Evolutionary conservation across 768 basidiomycete genomes (phyloP).

Genomic region (Pleurotus ostreatus): DNA sequence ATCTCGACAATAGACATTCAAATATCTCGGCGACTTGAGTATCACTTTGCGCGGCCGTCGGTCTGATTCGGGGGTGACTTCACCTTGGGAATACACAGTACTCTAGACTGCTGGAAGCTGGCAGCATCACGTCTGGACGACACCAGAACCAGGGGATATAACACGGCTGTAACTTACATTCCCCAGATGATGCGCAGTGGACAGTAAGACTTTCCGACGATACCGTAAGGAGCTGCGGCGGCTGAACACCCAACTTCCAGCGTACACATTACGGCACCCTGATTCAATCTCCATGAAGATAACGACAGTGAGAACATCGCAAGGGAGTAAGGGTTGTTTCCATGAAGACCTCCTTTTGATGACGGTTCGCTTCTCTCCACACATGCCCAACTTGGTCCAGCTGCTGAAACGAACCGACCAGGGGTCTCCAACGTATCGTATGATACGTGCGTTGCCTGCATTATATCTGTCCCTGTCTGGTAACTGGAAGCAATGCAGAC

Average conservation of each 20-base stretch:
- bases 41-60: neutral
- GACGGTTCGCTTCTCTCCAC: neutral
- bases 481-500: neutral
- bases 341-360: neutral
- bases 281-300: neutral
- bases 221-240: neutral
- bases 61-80: neutral
- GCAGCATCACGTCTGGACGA: neutral
- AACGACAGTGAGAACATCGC: conserved; percentile 5
- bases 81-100: neutral
- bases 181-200: neutral
- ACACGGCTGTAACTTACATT: conserved; percentile 1
- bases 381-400: neutral
- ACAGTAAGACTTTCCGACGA: neutral
- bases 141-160: conserved; percentile 1
- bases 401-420: neutral
- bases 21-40: too few species aligned
- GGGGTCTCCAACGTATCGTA: neutral
- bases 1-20: too few species aligned
- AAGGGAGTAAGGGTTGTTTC: neutral
- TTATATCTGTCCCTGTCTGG: neutral
- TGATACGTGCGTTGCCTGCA: neutral
- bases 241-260: neutral
- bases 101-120: neutral
- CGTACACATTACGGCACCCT: neutral